Evolutionary conservation across 2,329 filamentous ascomycete genomes (phyloP), one percentile per base, ranked within the genome.

Genomic region (Talaromyces verruculosus): DNA sequence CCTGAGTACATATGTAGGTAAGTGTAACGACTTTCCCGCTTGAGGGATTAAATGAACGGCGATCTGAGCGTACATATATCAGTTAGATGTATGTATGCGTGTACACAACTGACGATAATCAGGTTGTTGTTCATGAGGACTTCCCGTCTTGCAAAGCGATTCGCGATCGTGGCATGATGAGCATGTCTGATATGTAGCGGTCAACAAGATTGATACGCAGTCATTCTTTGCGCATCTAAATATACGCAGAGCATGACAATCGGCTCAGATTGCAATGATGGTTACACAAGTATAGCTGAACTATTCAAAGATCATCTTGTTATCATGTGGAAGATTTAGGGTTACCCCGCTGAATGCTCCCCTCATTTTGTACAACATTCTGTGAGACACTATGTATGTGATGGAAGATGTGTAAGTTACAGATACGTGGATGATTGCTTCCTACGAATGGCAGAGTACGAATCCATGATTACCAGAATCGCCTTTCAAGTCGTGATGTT

Each of bases 281-380:
- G 53, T 39, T 25, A 37, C 53, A 37, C 33, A 37, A 22, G n/a
- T 33, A 57, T 37, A 57, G n/a, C 1, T 39, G 53, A 37, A 37
- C 33, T 57, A 35, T 35, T 11, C 17, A 35, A 19, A 55, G n/a
- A 22, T 55, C 51, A 30, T 13, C 51, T n/a, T 33, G 49, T 35
- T 22, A n/a, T 53, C 49, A n/a, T 33, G 30, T 55, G 30, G 53
- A 57, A 15, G n/a, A 37, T 25, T 57, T 39, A 57, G 53, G 53
- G 53, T 39, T 57, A 57, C 53, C 53, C 53, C 53, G 30, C 33
- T 8, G 30, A 37, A 57, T 57, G 51, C 51, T 37, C 33, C 53
- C 53, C 53, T 39, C 53, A 25, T 37, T 37, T 25, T 57, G 53
- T 57, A 35, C 51, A 3, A 37, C 51, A 33, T 53, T 11, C 30